Conservation (phyloP, 1,284 basidiomycete species). For the Veloboletus limbatus region DNA sequence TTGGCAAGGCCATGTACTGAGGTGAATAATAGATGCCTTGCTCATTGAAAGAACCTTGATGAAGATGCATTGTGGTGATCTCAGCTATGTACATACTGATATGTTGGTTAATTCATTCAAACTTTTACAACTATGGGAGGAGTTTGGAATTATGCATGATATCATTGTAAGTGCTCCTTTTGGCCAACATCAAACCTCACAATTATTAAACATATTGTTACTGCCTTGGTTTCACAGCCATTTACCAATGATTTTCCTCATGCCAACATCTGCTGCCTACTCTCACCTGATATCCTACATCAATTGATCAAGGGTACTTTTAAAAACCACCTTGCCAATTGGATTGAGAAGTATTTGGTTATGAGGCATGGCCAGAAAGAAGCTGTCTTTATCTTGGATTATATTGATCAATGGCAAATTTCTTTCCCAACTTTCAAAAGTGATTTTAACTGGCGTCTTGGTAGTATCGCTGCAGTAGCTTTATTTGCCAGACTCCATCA, state of each 20-base stretch:
- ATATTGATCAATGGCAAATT: constrained; percentile 4
- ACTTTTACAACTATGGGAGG: neutral
- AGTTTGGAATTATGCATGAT: neutral
- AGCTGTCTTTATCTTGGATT: constrained; percentile 1
- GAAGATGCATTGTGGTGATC: neutral
- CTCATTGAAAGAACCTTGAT: neutral
- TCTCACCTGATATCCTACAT: neutral
- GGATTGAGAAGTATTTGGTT: constrained; percentile 1
- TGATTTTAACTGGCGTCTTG: neutral
- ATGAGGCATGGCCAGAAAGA: neutral
- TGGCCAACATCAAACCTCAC: too few species aligned
- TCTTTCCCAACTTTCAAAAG: constrained; percentile 4
- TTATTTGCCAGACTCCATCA: constrained; percentile 7
- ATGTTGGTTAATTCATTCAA: neutral
- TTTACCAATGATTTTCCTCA: neutral
- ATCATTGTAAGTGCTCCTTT: neutral
- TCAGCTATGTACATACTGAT: neutral
- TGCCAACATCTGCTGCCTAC: neutral
- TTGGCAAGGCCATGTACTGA: too few species aligned
- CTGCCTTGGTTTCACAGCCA: too few species aligned
- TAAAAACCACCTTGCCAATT: constrained; percentile 4
- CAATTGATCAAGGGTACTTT: too few species aligned
- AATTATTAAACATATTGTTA: too few species aligned
- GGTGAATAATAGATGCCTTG: too few species aligned
- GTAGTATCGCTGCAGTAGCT: constrained; percentile 11